phyloP scores from a whole-genome alignment of 371 early-diverging fungal species.

The Mucor irregularis region DNA sequence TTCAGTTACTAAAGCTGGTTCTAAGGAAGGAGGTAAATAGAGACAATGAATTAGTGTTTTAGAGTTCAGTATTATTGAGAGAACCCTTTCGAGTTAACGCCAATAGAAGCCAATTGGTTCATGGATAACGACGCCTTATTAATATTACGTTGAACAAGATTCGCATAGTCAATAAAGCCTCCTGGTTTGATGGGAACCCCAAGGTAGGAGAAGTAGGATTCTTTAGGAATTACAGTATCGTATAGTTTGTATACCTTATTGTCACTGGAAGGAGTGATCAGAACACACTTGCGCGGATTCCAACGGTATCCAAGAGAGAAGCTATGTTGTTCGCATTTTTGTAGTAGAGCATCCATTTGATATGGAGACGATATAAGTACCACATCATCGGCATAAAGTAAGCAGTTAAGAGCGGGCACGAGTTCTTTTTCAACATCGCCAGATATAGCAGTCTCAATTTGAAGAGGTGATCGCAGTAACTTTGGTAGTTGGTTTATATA shows the following conservation, averaged over 20 bases:
- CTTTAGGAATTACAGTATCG: not conserved
- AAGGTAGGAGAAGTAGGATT: not conserved
- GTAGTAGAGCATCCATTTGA: not conserved
- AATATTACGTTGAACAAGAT: no score
- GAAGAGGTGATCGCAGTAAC: not conserved
- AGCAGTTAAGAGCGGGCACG: slow-evolving; percentile 6
- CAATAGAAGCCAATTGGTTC: no score
- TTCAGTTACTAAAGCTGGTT: not conserved
- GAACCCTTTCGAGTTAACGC: no score
- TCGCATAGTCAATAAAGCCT: no score
- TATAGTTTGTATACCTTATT: no score
- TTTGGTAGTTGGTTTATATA: slow-evolving; percentile 26
- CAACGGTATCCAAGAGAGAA: slow-evolving; percentile 16
- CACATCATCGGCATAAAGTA: slow-evolving; percentile 10
- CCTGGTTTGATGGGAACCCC: not conserved
- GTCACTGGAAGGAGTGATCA: not conserved
- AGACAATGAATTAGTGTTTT: slow-evolving; percentile 2
- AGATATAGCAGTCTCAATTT: no score
- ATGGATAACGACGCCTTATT: no score
- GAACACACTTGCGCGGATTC: slow-evolving; percentile 23
- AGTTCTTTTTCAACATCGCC: no score
- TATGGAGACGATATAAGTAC: slow-evolving; percentile 2
- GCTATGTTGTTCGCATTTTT: slow-evolving; percentile 7
- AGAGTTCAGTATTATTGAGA: no score
- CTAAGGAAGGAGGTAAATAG: slow-evolving; percentile 4